Base-by-base conservation (phyloP, 495 filamentous ascomycete genomes). In the Podospora australis region DNA sequence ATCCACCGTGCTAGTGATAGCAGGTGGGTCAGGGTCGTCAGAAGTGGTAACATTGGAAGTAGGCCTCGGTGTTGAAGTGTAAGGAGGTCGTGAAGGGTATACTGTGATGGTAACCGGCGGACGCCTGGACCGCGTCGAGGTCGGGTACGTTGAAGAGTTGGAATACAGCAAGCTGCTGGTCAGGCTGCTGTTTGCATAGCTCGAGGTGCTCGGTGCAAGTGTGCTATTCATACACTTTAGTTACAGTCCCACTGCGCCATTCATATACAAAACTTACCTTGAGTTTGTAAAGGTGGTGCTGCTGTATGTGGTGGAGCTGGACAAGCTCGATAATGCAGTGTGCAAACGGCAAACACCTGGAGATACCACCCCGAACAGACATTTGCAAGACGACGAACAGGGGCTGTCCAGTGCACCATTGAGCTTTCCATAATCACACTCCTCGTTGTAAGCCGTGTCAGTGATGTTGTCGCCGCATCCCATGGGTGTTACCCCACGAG, bases 381-480 rank as follows among this genome's bases (percentile, higher is more conserved):
- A 70, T 50, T 68, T 67, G 58, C 73, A 77, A 32, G 62, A 65
- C 6, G 52, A 48, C 14, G 68, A 69, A 56, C 73, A 77, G 22
- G 59, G 58, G 46, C 69, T 66, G 24, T 58, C 71, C 19, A 59
- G 54, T 0, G 54, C 48, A 0, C 50, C 60, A 25, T 76, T 74
- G n/a, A 49, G 43, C 2, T 43, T 46, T 6, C 67, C 67, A 49
- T 74, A 64, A 35, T 77, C 73, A 25, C 73, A 75, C 36, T 77
- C 68, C 50, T 77, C 73, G 14, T 58, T 51, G 39, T 63, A 58
- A 8, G 58, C 46, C 3, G 61, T 20, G 4, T 74, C 58, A 38
- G 65, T 70, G n/a, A 59, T 55, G 26, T 70, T 72, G 41, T 77
- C 64, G 22, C 73, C 73, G 44, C 73, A 77, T 9, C 69, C 69